Evolutionary conservation across 2,329 filamentous ascomycete genomes (phyloP), one percentile per base, ranked within the genome.

Genomic region (Tolypocladium amazonense): DNA sequence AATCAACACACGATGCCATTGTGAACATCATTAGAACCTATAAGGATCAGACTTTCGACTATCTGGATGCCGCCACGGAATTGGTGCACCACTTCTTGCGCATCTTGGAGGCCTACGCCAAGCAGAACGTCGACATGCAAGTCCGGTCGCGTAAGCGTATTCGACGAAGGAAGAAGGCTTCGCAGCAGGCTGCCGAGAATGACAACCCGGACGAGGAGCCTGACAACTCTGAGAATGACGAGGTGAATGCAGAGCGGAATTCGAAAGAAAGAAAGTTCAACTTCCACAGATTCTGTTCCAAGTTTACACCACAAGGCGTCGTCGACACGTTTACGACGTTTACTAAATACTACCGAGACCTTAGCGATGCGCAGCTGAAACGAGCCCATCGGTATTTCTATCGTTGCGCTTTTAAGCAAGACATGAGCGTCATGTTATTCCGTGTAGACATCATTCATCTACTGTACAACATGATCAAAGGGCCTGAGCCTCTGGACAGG

Each of bases 371-470:
- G 43, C 94, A 99, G 70, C 78, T 97, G 43, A 97, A 97, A 76
- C 86, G 94, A 7, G 88, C 88, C 15, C 94, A 97, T 75, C 88
- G 94, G 8, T 99, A 93, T 72, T 92, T 99, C 69, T 95, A 97
- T 69, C 88, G 93, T 0, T 81, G 96, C 14, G 92, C 92, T 0
- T 97, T 97, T 79, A 99, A 97, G 75, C 89, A 96, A 72, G 90
- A 97, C 55, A 87, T 94, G 77, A 87, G 87, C 60, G 87, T 97
- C 27, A 84, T 97, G 76, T 80, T 99, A 1, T 97, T 92, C 74
- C 86, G 93, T 12, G 84, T 96, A 6, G 94, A 97, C 70, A 96
- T 97, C 41, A 85, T 99, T 55, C 86, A 89, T 52, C 80, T 97
- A 1, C 87, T 99, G 56, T 87, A 96, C 70, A 88, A 86, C 69